Base-by-base conservation (phyloP, 768 basidiomycete species). In the Psilocybe subaeruginosa region DNA sequence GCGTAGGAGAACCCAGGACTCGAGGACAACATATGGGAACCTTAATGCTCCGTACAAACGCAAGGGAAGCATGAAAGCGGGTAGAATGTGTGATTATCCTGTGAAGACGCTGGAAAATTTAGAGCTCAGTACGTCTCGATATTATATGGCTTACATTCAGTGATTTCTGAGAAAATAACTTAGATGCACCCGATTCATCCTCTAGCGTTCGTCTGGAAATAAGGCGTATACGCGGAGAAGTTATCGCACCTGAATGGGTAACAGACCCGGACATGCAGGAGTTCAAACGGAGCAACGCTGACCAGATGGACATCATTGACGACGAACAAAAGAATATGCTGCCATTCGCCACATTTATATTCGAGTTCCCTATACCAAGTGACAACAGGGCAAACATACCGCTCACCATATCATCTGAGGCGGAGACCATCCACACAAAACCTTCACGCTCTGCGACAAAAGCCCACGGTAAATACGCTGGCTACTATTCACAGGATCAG, bases 271-370 rank as follows among this genome's bases (percentile, higher is more conserved):
- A 54, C 31, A 27, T 16, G 6, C 23, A 19, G 6, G 17, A 46
- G 35, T 31, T 31, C 4, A 55, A 27, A n/a, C 46, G 46, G n/a
- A 39, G 16, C 33, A 51, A 55, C 27, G 8, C 45, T 3, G 16
- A 55, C 31, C 11, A 37, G 7, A 47, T 60, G 59, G 37, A 54
- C 54, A 55, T 60, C 45, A 49, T 48, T 29, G 59, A 60, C 31
- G 59, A 60, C 17, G 41, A 46, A 23, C 35, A 60, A 29, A 17
- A 31, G 23, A 30, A 30, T 30, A 41, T 59, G 29, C 39, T 59
- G 14, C 59, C 59, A 4, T 60, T 47, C 30, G 52, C 53, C 7
- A 47, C 29, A 4, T 60, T 60, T 35, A 11, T 50, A 17, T 54
- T 60, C 45, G 35, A 60, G 8, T 35, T 60, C 8, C 52, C 53